A percentile compares a stretch with the other conserved stretches of the same genome.
Conservation (phyloP, 1,139 yeast species). For the Saccharomyces hybrid region DNA sequence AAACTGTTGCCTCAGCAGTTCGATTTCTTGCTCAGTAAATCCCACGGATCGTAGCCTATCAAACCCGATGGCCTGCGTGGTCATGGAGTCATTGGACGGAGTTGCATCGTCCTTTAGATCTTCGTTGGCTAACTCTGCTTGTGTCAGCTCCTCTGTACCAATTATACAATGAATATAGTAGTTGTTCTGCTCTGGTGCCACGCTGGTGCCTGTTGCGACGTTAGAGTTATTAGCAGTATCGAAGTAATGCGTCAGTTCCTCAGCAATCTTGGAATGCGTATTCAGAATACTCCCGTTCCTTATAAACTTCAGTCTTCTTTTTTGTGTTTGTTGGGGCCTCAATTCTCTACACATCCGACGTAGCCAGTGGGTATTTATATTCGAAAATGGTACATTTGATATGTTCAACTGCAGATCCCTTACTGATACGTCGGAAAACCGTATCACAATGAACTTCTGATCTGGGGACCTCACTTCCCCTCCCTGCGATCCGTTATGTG, state of each 20-base stretch:
- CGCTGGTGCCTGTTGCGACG: conserved; percentile 13
- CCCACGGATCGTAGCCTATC: conserved; percentile 80
- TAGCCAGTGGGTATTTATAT: conserved; percentile 37
- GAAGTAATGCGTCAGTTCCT: conserved; percentile 26
- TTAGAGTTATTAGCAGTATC: conserved; percentile 4
- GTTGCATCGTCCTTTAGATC: conserved; percentile 45
- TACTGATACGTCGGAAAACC: conserved; percentile 43
- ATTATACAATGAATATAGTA: conserved; percentile 74
- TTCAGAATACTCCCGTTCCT: conserved; percentile 66
- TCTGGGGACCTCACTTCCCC: conserved; percentile 2
- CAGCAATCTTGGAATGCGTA: conserved; percentile 47
- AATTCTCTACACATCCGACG: conserved; percentile 38
- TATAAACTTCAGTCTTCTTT: conserved; percentile 58
- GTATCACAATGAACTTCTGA: conserved; percentile 35
- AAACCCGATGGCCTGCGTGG: conserved; percentile 78
- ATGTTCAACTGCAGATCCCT: conserved; percentile 40
- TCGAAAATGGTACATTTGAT: conserved; percentile 28
- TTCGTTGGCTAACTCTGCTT: conserved; percentile 56
- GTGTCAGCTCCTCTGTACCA: conserved; percentile 53
- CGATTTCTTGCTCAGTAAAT: conserved; percentile 67
- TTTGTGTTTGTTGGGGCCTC: conserved; percentile 33
- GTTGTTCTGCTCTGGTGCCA: conserved; percentile 8
- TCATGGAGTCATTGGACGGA: conserved; percentile 32
- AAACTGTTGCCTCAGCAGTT: conserved; percentile 66
- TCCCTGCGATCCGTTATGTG: conserved; percentile 6